These are phyloP conservation scores for Butyriboletus loyo DNA, from an alignment of 768 basidiomycete genomes.

Conservation along the genomic window DNA sequence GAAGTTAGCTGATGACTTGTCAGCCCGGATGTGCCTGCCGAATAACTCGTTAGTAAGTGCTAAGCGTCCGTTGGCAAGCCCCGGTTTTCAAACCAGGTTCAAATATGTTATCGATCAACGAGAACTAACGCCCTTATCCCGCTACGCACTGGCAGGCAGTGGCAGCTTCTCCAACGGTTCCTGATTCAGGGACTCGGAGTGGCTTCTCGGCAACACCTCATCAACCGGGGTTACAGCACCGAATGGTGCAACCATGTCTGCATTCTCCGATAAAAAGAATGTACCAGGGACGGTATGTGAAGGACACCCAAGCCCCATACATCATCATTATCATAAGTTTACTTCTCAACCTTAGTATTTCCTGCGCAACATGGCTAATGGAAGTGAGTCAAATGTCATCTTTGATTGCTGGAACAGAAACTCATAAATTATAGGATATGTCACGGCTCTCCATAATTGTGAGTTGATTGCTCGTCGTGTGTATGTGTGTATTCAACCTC, in stretches of 20 bases:
- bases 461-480: conserved; percentile 11
- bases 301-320: not conserved
- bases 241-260: not conserved
- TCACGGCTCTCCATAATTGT: conserved; percentile 48
- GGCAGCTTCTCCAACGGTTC: not conserved
- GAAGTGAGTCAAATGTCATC: conserved; percentile 16
- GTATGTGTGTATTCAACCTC: not conserved
- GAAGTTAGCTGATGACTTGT: conserved; percentile 1
- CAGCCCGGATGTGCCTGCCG: not conserved
- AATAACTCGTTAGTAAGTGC: not conserved
- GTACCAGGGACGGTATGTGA: conserved; percentile 5
- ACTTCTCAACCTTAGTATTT: not conserved
- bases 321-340: not conserved
- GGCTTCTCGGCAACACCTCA: not conserved
- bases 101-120: conserved; percentile 14
- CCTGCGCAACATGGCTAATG: conserved; percentile 14
- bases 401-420: not conserved
- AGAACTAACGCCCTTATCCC: not conserved
- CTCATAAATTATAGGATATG: conserved; percentile 28
- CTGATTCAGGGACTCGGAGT: conserved; percentile 4
- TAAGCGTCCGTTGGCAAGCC: conserved; percentile 5
- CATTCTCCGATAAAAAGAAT: conserved; percentile 6
- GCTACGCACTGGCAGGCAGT: too few species aligned
- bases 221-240: conserved; percentile 1
- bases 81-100: conserved; percentile 21